A percentile compares a stretch with the other conserved stretches of the same genome.
These are phyloP conservation scores for Lyophyllum shimeji DNA, from an alignment of 768 basidiomycete genomes.

Conservation along the genomic window DNA sequence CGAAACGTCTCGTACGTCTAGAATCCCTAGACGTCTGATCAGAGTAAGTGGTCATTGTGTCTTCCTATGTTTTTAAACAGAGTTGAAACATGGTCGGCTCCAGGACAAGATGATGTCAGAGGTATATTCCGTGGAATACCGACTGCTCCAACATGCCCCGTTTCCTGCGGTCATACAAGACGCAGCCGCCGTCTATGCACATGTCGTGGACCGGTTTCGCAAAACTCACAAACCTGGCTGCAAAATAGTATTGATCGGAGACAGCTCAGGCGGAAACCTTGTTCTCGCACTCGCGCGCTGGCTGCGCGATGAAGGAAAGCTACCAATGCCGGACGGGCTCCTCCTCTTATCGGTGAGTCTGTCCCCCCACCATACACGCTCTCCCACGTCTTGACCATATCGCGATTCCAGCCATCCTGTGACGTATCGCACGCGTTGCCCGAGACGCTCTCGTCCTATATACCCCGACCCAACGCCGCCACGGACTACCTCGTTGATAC, in stretches of 20 bases:
- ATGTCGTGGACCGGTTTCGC: constrained; percentile 36
- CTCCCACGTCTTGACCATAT: not conserved
- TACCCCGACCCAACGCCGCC: constrained; percentile 46
- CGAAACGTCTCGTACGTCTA: constrained; percentile 44
- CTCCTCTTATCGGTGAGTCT: constrained; percentile 44
- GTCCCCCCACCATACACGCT: not conserved
- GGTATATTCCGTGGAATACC: constrained; percentile 49
- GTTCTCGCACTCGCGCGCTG: constrained; percentile 51
- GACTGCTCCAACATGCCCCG: constrained; percentile 50
- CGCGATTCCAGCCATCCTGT: constrained; percentile 22
- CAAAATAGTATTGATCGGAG: constrained; percentile 51
- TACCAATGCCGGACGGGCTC: constrained; percentile 45
- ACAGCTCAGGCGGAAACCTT: constrained; percentile 55
- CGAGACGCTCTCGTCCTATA: constrained; percentile 44
- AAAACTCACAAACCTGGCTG: constrained; percentile 14
- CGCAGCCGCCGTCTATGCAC: constrained; percentile 51
- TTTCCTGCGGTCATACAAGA: constrained; percentile 56
- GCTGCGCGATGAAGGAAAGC: constrained; percentile 48
- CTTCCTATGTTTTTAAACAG: not conserved
- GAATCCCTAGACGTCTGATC: constrained; percentile 46
- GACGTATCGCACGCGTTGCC: constrained; percentile 46
- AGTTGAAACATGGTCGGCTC: not conserved
- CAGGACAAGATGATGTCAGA: constrained; percentile 33
- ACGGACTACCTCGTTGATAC: constrained; percentile 56
- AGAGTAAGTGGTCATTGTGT: constrained; percentile 24